Evolutionary conservation across 2,329 filamentous ascomycete genomes (phyloP).

Genomic region (Xylariaceae sp.): DNA sequence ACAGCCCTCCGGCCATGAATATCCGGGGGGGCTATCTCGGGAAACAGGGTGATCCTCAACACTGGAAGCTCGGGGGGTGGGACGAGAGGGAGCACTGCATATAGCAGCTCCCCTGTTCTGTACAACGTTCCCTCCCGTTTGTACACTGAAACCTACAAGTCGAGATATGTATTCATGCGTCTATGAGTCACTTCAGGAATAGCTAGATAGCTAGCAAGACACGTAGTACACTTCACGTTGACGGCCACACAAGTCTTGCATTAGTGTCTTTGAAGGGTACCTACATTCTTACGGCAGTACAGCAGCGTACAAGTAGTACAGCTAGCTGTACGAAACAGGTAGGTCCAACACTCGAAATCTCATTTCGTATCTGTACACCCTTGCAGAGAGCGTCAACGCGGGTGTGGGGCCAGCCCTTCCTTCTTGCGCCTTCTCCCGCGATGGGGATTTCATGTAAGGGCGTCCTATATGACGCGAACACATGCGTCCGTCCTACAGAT

Average conservation of each 20-base stretch:
- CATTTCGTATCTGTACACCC: conserved; percentile 16
- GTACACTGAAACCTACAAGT: conserved; percentile 3
- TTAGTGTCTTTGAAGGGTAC: conserved; percentile 13
- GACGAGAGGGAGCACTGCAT: conserved; percentile 6
- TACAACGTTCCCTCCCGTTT: conserved; percentile 15
- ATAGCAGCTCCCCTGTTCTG: conserved; percentile 8
- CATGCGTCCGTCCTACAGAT: conserved; percentile 5
- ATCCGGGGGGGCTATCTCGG: conserved; percentile 15
- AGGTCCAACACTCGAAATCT: too few relatives aligned
- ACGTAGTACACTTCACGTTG: background rate
- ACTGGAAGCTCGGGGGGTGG: conserved; percentile 23
- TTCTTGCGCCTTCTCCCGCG: background rate
- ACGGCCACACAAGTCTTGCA: conserved; percentile 15
- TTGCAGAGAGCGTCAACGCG: conserved; percentile 22
- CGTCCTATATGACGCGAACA: conserved; percentile 16
- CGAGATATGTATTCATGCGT: conserved; percentile 14
- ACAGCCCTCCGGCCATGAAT: conserved; percentile 20
- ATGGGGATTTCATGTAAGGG: too few relatives aligned
- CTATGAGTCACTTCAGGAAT: conserved; percentile 28
- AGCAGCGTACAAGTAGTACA: too few relatives aligned
- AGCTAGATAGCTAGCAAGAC: too few relatives aligned
- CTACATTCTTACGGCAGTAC: too few relatives aligned
- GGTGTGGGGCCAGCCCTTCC: conserved; percentile 10
- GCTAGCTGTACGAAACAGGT: too few relatives aligned
- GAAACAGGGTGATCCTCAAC: conserved; percentile 18